Conservation (phyloP, 2,329 filamentous ascomycete genomes). For the Albophoma yamanashiensis region DNA sequence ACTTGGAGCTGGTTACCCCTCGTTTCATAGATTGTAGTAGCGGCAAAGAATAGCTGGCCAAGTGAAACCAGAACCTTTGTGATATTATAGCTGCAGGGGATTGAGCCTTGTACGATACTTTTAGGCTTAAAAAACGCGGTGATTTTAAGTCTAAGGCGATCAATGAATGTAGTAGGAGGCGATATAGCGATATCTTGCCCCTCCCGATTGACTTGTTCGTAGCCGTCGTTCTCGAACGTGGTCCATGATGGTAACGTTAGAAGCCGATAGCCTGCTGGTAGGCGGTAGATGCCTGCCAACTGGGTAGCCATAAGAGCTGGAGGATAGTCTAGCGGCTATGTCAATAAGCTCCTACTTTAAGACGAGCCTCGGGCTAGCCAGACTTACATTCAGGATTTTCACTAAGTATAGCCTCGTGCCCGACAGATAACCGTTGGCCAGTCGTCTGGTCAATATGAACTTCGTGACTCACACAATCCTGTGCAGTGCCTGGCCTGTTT, state of each 20-base stretch:
- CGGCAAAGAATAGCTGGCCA: conserved; percentile 1
- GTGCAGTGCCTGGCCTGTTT: background rate
- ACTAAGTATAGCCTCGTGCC: background rate
- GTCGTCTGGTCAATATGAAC: background rate
- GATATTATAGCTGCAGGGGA: conserved; percentile 1
- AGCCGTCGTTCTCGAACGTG: background rate
- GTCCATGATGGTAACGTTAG: conserved; percentile 1
- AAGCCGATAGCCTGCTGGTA: conserved; percentile 1
- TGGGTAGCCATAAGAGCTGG: background rate
- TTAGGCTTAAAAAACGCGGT: background rate
- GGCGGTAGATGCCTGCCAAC: background rate
- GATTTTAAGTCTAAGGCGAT: background rate
- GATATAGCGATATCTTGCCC: background rate
- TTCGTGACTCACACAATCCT: background rate
- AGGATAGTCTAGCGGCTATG: background rate
- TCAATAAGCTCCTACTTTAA: background rate
- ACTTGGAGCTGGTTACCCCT: conserved; percentile 2
- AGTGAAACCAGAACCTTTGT: conserved; percentile 2
- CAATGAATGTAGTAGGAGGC: background rate
- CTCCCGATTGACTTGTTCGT: background rate
- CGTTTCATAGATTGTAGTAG: conserved; percentile 1
- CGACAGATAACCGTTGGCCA: background rate
- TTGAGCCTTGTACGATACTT: background rate
- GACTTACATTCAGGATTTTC: background rate
- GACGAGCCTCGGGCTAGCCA: background rate